Base-by-base conservation (phyloP, 2,329 filamentous ascomycete genomes). In the Samsoniella hepiali region DNA sequence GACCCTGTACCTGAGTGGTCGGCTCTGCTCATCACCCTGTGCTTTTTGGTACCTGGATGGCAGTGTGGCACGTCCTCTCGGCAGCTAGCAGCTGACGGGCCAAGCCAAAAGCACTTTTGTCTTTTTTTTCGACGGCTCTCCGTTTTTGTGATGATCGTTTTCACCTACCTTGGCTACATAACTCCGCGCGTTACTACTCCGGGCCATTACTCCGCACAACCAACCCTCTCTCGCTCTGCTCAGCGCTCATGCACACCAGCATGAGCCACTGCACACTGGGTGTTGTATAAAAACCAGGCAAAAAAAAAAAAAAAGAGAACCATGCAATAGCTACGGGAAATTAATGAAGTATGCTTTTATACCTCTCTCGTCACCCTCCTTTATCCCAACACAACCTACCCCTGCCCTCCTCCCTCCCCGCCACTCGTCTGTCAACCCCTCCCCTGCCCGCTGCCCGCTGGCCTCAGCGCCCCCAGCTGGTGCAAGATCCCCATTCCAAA, bases 41-140 rank as follows among this genome's bases (percentile, higher is more conserved):
- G 22, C n/a, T n/a, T 22, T 22, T 22, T 22, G 22, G 22, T 22
- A 22, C 22, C 22, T 22, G 22, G 22, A 22, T 22, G 22, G 22
- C 22, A 22, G 1, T 22, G 22, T 22, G 22, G 22, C 22, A 22
- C 22, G 22, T 10, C n/a, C 49, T 32, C 49, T 31, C 40, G 34
- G 51, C 51, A 29, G 45, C 54, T 47, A 44, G 56, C 56, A 58
- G 42, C 56, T 58, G 56, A 32, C 56, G 47, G 17, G 27, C 15
- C 31, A 58, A 42, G 45, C 7, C 42, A 11, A 29, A 17, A 49
- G 56, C 29, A 59, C 47, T 59, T 59, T 59, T 59, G 57, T 42
- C 51, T 40, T 40, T 22, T 22, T 22, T 22, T 22, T 22, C 22
- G 57, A 34, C 42, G 36, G 17, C 6, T 27, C 47, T 59, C 47